Percentiles rank a stretch among this genome's conserved stretches.
Conservation (phyloP, 805 yeast species). For the Danielia oregonensis region DNA sequence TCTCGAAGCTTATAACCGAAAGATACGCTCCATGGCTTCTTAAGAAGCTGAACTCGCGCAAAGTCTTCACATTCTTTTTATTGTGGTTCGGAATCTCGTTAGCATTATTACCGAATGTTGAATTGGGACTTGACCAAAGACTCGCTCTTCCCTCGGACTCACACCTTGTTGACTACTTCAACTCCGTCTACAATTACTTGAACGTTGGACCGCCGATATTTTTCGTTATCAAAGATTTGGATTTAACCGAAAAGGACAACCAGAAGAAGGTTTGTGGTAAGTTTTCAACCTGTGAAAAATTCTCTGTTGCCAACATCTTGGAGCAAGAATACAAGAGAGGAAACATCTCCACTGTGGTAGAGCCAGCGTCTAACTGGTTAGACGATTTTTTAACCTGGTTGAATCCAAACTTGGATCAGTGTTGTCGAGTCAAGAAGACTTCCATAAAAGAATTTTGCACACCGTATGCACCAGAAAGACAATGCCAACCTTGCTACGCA, state of each 20-base stretch:
- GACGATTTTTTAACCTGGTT: constrained; percentile 87
- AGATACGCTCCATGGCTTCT: constrained; percentile 61
- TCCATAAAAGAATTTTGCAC: constrained; percentile 51
- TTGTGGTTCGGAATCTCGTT: constrained; percentile 67
- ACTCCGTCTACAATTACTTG: constrained; percentile 67
- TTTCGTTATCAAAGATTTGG: constrained; percentile 69
- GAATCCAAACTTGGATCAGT: constrained; percentile 80
- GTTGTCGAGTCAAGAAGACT: constrained; percentile 67
- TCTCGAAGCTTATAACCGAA: constrained; percentile 36
- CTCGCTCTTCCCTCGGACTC: constrained; percentile 83
- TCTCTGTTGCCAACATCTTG: constrained; percentile 72
- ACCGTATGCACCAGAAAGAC: constrained; percentile 62
- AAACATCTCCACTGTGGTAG: constrained; percentile 60
- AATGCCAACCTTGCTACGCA: constrained; percentile 70
- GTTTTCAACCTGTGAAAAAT: constrained; percentile 77
- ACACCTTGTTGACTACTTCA: constrained; percentile 74
- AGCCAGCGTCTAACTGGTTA: constrained; percentile 88
- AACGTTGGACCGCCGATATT: constrained; percentile 92
- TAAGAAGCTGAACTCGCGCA: constrained; percentile 41
- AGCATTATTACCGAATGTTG: constrained; percentile 61
- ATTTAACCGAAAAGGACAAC: constrained; percentile 53
- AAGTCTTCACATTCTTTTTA: constrained; percentile 52
- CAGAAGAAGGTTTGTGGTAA: constrained; percentile 85
- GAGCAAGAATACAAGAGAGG: constrained; percentile 81
- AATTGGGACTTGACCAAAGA: constrained; percentile 85